A percentile compares a stretch with the other conserved stretches of the same genome.
Evolutionary conservation across 257 asterid species (phyloP).

Genomic region (Plantago ovata): DNA sequence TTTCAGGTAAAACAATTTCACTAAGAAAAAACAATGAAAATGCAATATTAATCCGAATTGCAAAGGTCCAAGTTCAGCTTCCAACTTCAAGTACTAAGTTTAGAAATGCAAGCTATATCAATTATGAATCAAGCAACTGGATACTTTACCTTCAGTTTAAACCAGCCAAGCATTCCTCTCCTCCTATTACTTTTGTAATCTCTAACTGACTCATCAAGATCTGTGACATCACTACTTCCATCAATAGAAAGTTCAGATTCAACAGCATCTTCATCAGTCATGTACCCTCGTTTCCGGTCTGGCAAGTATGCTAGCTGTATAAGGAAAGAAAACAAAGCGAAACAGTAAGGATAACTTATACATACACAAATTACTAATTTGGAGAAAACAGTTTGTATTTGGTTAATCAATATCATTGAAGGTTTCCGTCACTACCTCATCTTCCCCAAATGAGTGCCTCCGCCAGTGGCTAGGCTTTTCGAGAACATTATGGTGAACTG

Average conservation of each 20-base stretch:
- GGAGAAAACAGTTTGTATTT: constrained; percentile 1
- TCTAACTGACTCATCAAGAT: constrained; percentile 57
- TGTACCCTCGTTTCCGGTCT: constrained; percentile 64
- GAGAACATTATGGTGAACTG: constrained; percentile 40
- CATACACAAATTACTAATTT: background rate
- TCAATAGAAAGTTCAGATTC: constrained; percentile 49
- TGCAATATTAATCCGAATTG: too few relatives aligned
- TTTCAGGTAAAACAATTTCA: background rate
- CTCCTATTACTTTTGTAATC: constrained; percentile 58
- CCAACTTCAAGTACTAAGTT: background rate
- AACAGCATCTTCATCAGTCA: constrained; percentile 51
- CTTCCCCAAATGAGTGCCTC: constrained; percentile 86
- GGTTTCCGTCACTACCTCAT: constrained; percentile 49
- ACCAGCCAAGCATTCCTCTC: constrained; percentile 86
- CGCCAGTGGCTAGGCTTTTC: constrained; percentile 56
- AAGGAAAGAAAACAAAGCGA: constrained; percentile 25
- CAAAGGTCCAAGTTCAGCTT: too few relatives aligned
- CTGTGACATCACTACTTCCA: constrained; percentile 47
- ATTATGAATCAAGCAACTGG: constrained; percentile 19
- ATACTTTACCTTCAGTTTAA: constrained; percentile 58
- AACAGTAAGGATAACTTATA: background rate
- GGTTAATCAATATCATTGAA: constrained; percentile 6
- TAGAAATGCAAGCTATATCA: constrained; percentile 3
- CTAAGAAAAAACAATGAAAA: background rate
- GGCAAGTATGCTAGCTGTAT: constrained; percentile 86